Percentiles rank a stretch among this genome's conserved stretches.
Conservation (phyloP, 257 asterid species). For the Solanum bukasovii region DNA sequence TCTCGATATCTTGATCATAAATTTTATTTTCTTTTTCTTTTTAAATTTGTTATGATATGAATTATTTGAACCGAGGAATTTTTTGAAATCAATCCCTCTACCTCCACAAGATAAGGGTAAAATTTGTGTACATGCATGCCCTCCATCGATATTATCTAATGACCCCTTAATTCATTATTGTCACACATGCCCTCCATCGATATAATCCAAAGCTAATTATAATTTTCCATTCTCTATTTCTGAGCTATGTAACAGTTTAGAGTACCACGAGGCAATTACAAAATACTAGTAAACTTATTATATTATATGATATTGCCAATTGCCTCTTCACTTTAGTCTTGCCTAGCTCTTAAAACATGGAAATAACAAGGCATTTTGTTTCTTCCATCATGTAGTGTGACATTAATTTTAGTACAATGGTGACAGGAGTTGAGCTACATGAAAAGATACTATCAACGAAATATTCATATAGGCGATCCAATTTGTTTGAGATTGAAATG, state of each 20-base stretch:
- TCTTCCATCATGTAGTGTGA: not conserved
- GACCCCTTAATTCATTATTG: not conserved
- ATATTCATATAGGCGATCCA: not conserved
- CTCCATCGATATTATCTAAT: not conserved
- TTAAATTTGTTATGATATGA: not conserved
- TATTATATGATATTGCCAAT: not conserved
- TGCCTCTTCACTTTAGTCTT: not conserved
- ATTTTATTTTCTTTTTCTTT: not conserved
- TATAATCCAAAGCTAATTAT: not conserved
- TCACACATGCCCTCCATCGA: not conserved
- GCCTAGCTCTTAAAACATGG: not conserved
- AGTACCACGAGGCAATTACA: not conserved
- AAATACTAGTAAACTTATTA: not conserved
- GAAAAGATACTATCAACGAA: not conserved
- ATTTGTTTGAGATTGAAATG: not conserved
- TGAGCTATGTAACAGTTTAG: not conserved
- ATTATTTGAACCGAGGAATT: fast-evolving
- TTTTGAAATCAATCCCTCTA: not conserved
- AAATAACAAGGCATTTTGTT: not conserved
- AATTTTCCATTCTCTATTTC: not conserved
- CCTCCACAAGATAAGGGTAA: fast-evolving
- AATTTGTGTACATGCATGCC: not conserved
- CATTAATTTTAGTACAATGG: not conserved
- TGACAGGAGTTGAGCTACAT: not conserved
- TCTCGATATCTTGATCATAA: not conserved